Conservation (phyloP, 192 early-diverging fungal genomes). For the Piromyces finnis region DNA sequence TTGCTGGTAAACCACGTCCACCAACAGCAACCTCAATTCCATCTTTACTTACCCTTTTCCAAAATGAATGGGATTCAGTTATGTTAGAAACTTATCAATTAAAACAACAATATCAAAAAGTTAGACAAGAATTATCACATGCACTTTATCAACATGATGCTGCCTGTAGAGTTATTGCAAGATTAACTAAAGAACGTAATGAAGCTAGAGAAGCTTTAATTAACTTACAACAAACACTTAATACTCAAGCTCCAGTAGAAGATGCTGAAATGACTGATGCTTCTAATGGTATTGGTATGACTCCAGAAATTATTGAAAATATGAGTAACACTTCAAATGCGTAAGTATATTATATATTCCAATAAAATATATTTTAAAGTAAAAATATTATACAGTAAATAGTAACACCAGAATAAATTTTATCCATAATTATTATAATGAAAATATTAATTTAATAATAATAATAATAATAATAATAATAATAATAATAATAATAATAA, state of each 20-base stretch:
- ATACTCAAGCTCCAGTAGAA: neutral
- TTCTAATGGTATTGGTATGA: constrained; percentile 5
- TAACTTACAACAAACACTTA: neutral
- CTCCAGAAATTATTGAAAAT: constrained; percentile 11
- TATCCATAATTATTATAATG: no score
- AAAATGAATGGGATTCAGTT: constrained; percentile 93
- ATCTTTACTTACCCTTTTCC: constrained; percentile 64
- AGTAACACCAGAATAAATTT: no score
- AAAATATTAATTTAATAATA: no score
- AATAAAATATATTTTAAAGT: no score
- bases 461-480: no score
- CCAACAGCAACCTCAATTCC: constrained; percentile 85
- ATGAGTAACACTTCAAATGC: constrained; percentile 23
- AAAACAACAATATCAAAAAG: constrained; percentile 77
- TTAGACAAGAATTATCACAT: constrained; percentile 80
- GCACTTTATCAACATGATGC: constrained; percentile 95
- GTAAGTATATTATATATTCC: constrained; percentile 10
- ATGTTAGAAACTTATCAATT: constrained; percentile 87
- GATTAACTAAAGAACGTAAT: constrained; percentile 79
- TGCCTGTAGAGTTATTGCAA: constrained; percentile 81
- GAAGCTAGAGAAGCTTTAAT: constrained; percentile 47
- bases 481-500: no score
- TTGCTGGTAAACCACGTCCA: constrained; percentile 40
- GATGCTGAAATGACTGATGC: neutral
- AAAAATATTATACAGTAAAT: no score